Evolutionary conservation across 1,139 yeast genomes (phyloP), one percentile per base, ranked within the genome.

Genomic region (Candida anutae): DNA sequence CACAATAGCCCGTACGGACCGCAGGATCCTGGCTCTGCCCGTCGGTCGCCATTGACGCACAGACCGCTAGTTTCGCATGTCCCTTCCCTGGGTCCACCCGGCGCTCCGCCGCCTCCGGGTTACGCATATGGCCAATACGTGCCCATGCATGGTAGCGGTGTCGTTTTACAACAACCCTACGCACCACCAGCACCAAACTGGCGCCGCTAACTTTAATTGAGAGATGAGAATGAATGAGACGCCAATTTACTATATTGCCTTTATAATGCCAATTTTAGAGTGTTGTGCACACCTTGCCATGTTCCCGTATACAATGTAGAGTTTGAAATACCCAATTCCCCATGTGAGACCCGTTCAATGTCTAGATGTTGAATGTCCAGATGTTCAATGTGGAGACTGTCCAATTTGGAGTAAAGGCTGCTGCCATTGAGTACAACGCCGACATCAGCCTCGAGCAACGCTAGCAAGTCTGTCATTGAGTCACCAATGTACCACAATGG

Each of bases 391-490:
- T 28, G 27, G 14, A 30, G 22, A 6, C n/a, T 4, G 6, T 13
- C 24, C 15, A 33, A 18, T 6, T n/a, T 24, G 16, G 23, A 19
- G 6, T 30, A n/a, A 3, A 29, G 24, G 2, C 31, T 25, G 3
- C 33, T 32, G 2, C 16, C 23, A 12, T 22, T 25, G 27, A 77
- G 58, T 0, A 70, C 59, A 4, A 77, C 50, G 0, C 80, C 83
- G 13, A 49, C 36, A 32, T 66, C 67, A 2, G 74, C 71, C 21
- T 58, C 60, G 9, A 72, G 34, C 44, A 78, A 48, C 1, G 77
- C 65, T 21, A 75, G 48, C 11, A 77, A 51, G 49, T 80, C 90
- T 0, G 83, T 75, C 1, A 69, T 42, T 35, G 83, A 74, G 42
- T 80, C 90, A 1, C 90, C 90, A 11, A 77, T 55, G 42, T 77